Percentiles rank a stretch among this genome's conserved stretches.
phyloP scores from a whole-genome alignment of 2,329 filamentous ascomycete species.

The Trichoderma lentiforme region DNA sequence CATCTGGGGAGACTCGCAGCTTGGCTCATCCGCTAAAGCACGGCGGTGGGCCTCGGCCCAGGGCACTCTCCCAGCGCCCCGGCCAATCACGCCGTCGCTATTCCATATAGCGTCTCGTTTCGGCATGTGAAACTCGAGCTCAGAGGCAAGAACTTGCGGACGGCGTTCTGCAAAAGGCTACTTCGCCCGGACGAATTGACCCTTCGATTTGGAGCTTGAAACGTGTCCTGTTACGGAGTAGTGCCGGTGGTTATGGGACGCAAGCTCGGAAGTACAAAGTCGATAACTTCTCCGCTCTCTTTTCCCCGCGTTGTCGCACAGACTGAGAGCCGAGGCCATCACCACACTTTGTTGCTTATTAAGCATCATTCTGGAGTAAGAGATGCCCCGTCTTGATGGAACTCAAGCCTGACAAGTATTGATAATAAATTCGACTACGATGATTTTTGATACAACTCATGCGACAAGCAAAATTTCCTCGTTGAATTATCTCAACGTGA shows the following conservation, averaged over 20 bases:
- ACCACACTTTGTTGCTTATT: neutral
- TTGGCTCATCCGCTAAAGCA: slow-evolving; percentile 5
- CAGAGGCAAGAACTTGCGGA: neutral
- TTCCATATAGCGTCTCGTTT: neutral
- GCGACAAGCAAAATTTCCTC: neutral
- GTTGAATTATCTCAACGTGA: neutral
- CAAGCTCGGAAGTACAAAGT: neutral
- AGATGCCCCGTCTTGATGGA: neutral
- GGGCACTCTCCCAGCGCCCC: neutral
- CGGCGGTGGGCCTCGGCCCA: slow-evolving; percentile 10
- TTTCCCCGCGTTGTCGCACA: slow-evolving; percentile 3
- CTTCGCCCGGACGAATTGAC: neutral
- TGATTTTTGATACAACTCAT: neutral
- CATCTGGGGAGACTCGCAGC: neutral
- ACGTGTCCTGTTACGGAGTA: neutral
- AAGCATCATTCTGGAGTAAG: neutral
- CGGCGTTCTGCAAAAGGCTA: neutral
- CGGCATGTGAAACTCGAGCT: slow-evolving; percentile 8
- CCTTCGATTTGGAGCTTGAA: neutral
- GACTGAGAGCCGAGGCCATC: neutral
- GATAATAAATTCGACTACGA: neutral
- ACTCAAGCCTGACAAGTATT: neutral
- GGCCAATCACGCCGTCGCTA: neutral
- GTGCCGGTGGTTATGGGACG: neutral
- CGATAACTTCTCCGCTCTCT: neutral